Percentiles rank a stretch among this genome's conserved stretches.
Evolutionary conservation across 257 asterid genomes (phyloP).

Genomic region (Thymus mandschuricus): DNA sequence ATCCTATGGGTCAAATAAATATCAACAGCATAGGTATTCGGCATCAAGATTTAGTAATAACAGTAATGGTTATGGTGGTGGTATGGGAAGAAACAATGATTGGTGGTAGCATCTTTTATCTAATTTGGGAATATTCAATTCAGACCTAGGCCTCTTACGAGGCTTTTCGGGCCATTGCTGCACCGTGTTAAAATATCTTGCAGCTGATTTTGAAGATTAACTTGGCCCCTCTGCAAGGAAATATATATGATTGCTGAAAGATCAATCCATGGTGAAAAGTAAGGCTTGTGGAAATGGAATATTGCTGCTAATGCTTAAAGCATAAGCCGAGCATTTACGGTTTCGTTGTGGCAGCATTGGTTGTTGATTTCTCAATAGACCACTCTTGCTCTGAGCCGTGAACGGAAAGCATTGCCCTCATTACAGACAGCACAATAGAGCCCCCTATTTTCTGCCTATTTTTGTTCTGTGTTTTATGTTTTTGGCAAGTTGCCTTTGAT

Average conservation of each 20-base stretch:
- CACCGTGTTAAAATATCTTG: not conserved
- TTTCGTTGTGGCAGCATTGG: not conserved
- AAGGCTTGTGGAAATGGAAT: slow-evolving; percentile 1
- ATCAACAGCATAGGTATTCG: slow-evolving; percentile 46
- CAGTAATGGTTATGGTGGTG: slow-evolving; percentile 41
- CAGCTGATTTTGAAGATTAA: not conserved
- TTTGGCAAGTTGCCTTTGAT: not conserved
- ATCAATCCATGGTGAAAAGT: not conserved
- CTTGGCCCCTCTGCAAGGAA: not conserved
- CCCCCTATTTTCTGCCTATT: not conserved
- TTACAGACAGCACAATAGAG: not conserved
- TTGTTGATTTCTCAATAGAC: not conserved
- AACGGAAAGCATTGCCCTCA: not conserved
- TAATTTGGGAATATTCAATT: not conserved
- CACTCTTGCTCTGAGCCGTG: not conserved
- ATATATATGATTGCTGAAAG: not conserved
- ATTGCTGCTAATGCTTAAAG: not conserved
- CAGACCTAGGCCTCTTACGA: not conserved
- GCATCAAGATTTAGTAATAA: slow-evolving; percentile 58
- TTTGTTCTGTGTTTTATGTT: not conserved
- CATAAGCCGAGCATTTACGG: not conserved
- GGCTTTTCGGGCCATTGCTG: slow-evolving; percentile 1
- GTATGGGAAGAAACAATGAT: slow-evolving; percentile 44
- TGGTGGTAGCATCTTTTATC: slow-evolving; percentile 39
- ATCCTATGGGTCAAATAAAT: slow-evolving; percentile 41